Evolutionary conservation across 2,329 filamentous ascomycete genomes (phyloP).

Genomic region (Fusarium oligoseptatum): DNA sequence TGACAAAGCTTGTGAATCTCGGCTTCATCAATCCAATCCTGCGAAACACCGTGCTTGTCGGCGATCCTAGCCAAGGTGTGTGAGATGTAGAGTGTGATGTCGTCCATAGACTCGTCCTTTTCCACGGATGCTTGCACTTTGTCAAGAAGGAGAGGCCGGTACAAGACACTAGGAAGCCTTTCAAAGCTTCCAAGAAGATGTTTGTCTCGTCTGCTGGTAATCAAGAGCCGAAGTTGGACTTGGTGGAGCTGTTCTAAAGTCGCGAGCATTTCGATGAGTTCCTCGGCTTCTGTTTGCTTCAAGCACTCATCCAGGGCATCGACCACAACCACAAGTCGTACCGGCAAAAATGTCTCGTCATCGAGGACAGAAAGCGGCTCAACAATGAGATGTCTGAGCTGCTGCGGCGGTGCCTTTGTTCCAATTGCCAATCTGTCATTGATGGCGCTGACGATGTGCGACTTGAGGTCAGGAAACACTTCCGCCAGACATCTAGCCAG

Average conservation of each 20-base stretch:
- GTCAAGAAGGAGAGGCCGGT: not conserved
- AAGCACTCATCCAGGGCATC: slow-evolving; percentile 26
- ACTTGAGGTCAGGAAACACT: not conserved
- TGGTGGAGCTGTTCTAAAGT: not conserved
- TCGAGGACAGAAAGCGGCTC: not conserved
- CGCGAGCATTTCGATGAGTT: not conserved
- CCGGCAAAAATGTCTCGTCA: not conserved
- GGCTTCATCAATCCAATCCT: not conserved
- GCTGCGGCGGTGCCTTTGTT: not conserved
- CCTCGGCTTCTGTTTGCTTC: not conserved
- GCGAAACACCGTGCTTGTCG: not conserved
- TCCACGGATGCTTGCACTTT: not conserved
- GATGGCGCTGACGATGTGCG: not conserved
- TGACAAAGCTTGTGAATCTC: not conserved
- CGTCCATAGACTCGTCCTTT: not conserved
- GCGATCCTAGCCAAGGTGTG: not conserved
- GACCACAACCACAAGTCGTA: slow-evolving; percentile 4
- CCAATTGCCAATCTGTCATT: not conserved
- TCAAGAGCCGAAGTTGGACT: slow-evolving; percentile 15
- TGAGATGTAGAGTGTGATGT: slow-evolving; percentile 17
- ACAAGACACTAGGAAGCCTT: not conserved
- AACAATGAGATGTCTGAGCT: slow-evolving; percentile 7
- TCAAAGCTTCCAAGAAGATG: not conserved
- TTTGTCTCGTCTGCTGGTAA: slow-evolving; percentile 14
- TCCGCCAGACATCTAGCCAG: slow-evolving; percentile 8